Conservation (phyloP, 192 early-diverging fungal genomes). For the Hyaloraphidium curvatum region DNA sequence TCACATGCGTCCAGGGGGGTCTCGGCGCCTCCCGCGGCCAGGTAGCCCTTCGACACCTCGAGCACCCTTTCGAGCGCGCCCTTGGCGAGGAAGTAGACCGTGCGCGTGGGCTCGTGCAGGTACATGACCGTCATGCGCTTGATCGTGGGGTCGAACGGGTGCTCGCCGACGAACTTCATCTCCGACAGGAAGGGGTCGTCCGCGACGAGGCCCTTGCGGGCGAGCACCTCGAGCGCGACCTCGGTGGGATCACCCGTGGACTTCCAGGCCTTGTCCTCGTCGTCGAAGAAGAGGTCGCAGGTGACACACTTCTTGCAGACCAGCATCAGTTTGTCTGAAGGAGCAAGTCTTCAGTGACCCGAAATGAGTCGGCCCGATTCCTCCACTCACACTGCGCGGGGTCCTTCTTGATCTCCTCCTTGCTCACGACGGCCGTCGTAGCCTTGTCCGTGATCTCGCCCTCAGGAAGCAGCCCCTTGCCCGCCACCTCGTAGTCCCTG, state of each 20-base stretch:
- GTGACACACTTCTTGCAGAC: too few species aligned
- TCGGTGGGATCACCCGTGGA: slow-evolving; percentile 20
- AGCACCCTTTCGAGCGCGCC: slow-evolving; percentile 8
- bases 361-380: neutral
- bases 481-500: slow-evolving; percentile 4
- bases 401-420: too few species aligned
- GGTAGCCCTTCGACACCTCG: slow-evolving; percentile 29
- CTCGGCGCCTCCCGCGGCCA: too few species aligned
- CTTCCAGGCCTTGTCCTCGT: slow-evolving; percentile 13
- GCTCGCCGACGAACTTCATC: slow-evolving; percentile 14
- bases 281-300: slow-evolving; percentile 52
- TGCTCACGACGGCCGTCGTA: too few species aligned
- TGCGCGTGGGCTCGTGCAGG: neutral
- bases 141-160: slow-evolving; percentile 16
- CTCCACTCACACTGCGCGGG: too few species aligned
- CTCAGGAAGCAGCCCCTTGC: too few species aligned
- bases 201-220: slow-evolving; percentile 2
- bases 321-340: too few species aligned
- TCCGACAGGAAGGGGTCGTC: slow-evolving; percentile 1
- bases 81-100: slow-evolving; percentile 23
- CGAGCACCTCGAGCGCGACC: slow-evolving; percentile 17
- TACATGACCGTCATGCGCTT: slow-evolving; percentile 21
- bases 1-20: too few species aligned
- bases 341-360: neutral
- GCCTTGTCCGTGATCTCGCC: too few species aligned